These are phyloP conservation scores for Pseudogymnoascus sp. DNA, from an alignment of 2,329 filamentous ascomycete genomes.

Conservation along the genomic window DNA sequence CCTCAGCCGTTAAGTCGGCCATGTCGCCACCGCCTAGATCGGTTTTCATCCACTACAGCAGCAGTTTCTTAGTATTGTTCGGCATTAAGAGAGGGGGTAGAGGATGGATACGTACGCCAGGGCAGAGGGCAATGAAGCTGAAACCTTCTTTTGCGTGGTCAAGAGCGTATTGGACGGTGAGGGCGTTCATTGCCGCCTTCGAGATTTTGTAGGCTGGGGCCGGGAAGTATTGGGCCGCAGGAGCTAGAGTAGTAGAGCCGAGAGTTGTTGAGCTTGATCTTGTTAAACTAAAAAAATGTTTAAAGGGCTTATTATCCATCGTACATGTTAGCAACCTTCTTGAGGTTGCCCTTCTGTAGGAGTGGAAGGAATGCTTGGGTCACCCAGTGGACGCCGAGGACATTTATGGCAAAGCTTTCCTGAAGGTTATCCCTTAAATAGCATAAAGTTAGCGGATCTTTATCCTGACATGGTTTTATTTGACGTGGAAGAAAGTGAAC, in stretches of 20 bases:
- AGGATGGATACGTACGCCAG: constrained; percentile 36
- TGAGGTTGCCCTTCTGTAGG: neutral
- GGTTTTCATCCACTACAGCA: constrained; percentile 38
- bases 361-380: constrained; percentile 35
- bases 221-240: constrained; percentile 16
- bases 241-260: constrained; percentile 33
- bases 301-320: constrained; percentile 27
- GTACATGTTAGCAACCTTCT: neutral
- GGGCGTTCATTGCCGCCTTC: constrained; percentile 41
- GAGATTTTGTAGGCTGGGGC: constrained; percentile 37
- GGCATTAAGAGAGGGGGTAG: too few species aligned
- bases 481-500: neutral
- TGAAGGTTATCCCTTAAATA: constrained; percentile 22
- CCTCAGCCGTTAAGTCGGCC: constrained; percentile 37
- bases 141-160: constrained; percentile 35
- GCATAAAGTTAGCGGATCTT: neutral
- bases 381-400: constrained; percentile 34
- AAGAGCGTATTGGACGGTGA: constrained; percentile 38
- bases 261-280: constrained; percentile 33
- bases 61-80: constrained; percentile 12
- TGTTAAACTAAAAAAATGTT: constrained; percentile 15
- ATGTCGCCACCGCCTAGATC: constrained; percentile 32
- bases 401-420: constrained; percentile 30
- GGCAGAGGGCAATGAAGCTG: constrained; percentile 35
- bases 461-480: neutral